Percentiles rank a stretch among this genome's conserved stretches.
phyloP scores from a whole-genome alignment of 495 filamentous ascomycete genomes.

The Talaromyces adpressus region DNA sequence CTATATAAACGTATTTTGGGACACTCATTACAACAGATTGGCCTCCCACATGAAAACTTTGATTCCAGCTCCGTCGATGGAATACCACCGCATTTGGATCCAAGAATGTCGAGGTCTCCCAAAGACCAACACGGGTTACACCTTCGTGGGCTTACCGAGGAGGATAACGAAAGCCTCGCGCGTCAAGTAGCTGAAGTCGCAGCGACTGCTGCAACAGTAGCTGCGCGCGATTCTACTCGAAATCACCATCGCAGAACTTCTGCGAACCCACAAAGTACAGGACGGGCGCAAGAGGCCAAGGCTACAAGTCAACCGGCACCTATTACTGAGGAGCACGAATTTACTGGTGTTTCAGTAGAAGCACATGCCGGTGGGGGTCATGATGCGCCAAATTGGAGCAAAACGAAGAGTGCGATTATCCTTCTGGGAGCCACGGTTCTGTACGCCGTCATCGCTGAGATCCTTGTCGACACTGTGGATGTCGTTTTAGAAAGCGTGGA shows the following conservation, averaged over 20 bases:
- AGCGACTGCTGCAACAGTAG: constrained; percentile 82
- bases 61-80: constrained; percentile 14
- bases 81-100: constrained; percentile 56
- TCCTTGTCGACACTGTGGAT: constrained; percentile 93
- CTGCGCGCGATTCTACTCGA: constrained; percentile 68
- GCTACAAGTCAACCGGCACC: constrained; percentile 21
- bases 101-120: constrained; percentile 37
- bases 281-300: constrained; percentile 23
- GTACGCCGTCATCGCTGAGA: constrained; percentile 95
- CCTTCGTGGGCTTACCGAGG: constrained; percentile 52
- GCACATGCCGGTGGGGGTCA: constrained; percentile 62
- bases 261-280: constrained; percentile 22
- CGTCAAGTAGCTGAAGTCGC: constrained; percentile 86
- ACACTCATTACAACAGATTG: constrained; percentile 77
- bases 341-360: constrained; percentile 33
- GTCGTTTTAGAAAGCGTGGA: constrained; percentile 82
- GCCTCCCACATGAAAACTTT: constrained; percentile 44
- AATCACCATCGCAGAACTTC: constrained; percentile 36
- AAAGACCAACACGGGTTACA: constrained; percentile 29
- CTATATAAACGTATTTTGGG: constrained; percentile 91
- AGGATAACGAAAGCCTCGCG: constrained; percentile 72
- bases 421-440: constrained; percentile 84
- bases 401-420: constrained; percentile 80
- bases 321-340: constrained; percentile 32
- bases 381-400: constrained; percentile 97